Percentiles rank a stretch among this genome's conserved stretches.
Conservation (phyloP, 768 basidiomycete genomes). For the Amyloporia xantha region DNA sequence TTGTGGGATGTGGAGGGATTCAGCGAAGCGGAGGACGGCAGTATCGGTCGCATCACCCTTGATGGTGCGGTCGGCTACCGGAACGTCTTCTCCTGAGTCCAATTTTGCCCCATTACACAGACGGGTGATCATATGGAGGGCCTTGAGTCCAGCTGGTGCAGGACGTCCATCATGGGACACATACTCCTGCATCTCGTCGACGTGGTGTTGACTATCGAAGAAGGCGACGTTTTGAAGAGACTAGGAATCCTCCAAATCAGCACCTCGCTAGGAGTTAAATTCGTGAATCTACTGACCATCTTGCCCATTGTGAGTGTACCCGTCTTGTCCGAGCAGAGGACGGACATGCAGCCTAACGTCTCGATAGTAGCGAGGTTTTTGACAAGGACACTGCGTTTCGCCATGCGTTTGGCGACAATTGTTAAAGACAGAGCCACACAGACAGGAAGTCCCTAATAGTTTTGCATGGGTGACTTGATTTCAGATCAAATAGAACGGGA, state of each 20-base stretch:
- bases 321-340: constrained; percentile 50
- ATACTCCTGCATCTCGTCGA: constrained; percentile 16
- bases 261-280: background rate
- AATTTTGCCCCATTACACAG: constrained; percentile 56
- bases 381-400: constrained; percentile 45
- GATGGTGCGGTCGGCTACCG: constrained; percentile 25
- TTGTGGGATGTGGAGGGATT: constrained; percentile 18
- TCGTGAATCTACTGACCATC: constrained; percentile 32
- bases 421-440: constrained; percentile 50
- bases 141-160: constrained; percentile 20
- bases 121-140: constrained; percentile 35
- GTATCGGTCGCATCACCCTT: constrained; percentile 55
- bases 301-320: constrained; percentile 50
- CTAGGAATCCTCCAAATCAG: constrained; percentile 22
- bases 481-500: constrained; percentile 18
- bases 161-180: constrained; percentile 10
- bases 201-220: constrained; percentile 21
- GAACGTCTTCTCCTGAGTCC: constrained; percentile 25
- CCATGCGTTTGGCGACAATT: constrained; percentile 34
- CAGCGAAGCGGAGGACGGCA: constrained; percentile 47
- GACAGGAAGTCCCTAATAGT: constrained; percentile 30
- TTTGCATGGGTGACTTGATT: background rate
- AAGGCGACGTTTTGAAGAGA: constrained; percentile 36
- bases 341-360: constrained; percentile 56
- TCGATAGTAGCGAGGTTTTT: constrained; percentile 61